Percentiles rank a stretch among this genome's conserved stretches.
Evolutionary conservation across 257 asterid species (phyloP).

Genomic region (Ehretia macrophylla): DNA sequence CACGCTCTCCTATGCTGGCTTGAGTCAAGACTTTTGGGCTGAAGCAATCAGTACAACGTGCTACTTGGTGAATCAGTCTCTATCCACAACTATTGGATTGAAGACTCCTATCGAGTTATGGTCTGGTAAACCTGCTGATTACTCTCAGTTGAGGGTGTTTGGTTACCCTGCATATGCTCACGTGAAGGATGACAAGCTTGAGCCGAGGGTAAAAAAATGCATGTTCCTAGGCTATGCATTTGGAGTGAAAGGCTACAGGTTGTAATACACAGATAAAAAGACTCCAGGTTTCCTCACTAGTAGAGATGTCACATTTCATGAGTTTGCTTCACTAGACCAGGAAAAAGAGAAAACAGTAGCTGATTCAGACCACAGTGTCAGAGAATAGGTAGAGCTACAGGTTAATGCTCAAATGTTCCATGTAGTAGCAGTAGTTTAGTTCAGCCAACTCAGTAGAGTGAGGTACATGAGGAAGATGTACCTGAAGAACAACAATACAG

Average conservation of each 20-base stretch:
- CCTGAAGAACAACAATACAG: neutral
- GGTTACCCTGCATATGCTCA: neutral
- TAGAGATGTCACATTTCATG: constrained; percentile 5
- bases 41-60: neutral
- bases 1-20: neutral
- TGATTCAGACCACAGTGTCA: neutral
- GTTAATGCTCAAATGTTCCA: neutral
- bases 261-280: neutral
- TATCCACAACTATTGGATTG: neutral
- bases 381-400: too few relatives aligned
- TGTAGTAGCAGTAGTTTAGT: too few relatives aligned
- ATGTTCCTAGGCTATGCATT: constrained; percentile 5
- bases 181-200: neutral
- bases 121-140: neutral
- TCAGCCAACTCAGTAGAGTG: neutral
- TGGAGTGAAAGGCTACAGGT: too few relatives aligned
- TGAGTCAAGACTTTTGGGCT: neutral
- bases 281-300: neutral
- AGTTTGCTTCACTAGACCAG: neutral
- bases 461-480: neutral
- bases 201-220: constrained; percentile 1
- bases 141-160: neutral
- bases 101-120: constrained; percentile 2
- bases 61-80: constrained; percentile 1
- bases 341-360: neutral